Base-by-base conservation (phyloP, 2,329 filamentous ascomycete species). In the Lecanicillium sp. region DNA sequence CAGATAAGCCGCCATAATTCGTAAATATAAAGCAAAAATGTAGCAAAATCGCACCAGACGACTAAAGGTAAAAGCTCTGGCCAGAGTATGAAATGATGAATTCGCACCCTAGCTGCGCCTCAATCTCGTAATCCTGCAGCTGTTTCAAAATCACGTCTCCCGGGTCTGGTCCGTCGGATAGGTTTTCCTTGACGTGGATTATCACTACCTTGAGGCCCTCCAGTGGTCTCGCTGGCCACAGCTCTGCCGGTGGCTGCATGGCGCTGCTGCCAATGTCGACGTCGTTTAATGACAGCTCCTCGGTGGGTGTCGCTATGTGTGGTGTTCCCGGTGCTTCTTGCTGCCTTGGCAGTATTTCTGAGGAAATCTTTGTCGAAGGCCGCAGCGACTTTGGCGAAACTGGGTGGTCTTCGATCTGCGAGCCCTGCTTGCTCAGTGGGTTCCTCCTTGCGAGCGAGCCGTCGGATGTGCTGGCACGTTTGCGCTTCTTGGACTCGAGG, bases 111-210 rank as follows among this genome's bases (percentile, higher is more conserved):
- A 95, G 59, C 33, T 73, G 71, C 8, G 66, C 72, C 11, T 77
- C 74, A 38, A 68, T 62, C 44, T 89, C 86, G 43, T 86, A 70
- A 18, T 77, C 76, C 14, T 63, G 56, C 36, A 97, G 60, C 57
- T 96, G 78, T 43, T 67, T 55, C 17, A 92, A 51, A 27, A 97
- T 94, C 2, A 63, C 71, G 4, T 86, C 78, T 1, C 62, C 27
- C 68, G 74, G 2, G 73, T 77, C 34, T 65, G 77, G 76, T 0
- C 79, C 86, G 55, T 95, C 88, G 8, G 71, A 68, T 40, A 96
- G 65, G 17, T 75, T 82, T 47, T 97, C 90, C 58, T 98, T 98
- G 53, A 97, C 77, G 56, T 98, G 92, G 28, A 97, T 97, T 40
- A 97, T 78, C 36, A 96, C 80, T 2, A 98, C 69, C 46, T 79